Conservation (phyloP, 805 yeast species). For the Starmerella bacillaris region DNA sequence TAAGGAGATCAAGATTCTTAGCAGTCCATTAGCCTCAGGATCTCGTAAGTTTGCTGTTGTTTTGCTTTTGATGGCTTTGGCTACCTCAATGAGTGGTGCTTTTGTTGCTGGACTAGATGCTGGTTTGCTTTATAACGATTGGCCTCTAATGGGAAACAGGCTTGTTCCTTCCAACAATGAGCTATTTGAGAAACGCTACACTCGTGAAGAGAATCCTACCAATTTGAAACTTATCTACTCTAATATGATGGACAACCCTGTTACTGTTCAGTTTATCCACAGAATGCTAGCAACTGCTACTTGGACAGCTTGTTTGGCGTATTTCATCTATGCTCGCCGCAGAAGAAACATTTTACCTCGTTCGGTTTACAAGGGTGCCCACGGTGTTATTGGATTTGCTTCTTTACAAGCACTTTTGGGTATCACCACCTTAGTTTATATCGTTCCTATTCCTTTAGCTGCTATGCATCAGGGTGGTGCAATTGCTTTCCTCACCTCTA, state of each 20-base stretch:
- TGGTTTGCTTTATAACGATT: constrained; percentile 85
- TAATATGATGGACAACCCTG: constrained; percentile 83
- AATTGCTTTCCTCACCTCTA: constrained; percentile 62
- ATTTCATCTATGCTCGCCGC: constrained; percentile 46
- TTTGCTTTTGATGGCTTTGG: constrained; percentile 50
- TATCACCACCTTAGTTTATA: constrained; percentile 61
- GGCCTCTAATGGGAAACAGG: constrained; percentile 78
- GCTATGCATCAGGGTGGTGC: constrained; percentile 97
- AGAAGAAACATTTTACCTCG: constrained; percentile 35
- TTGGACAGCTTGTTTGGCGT: constrained; percentile 47
- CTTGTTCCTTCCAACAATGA: constrained; percentile 66
- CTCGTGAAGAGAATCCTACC: constrained; percentile 28
- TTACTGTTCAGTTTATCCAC: constrained; percentile 86
- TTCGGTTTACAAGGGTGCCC: constrained; percentile 26
- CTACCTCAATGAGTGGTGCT: constrained; percentile 94
- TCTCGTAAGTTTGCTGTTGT: constrained; percentile 34
- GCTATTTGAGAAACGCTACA: constrained; percentile 53
- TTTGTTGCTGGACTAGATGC: constrained; percentile 98
- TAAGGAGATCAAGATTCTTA: constrained; percentile 38
- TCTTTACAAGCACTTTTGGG: constrained; percentile 73
- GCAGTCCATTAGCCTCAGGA: constrained; percentile 39
- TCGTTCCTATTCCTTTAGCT: constrained; percentile 85
- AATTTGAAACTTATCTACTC: constrained; percentile 37
- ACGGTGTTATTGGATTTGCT: constrained; percentile 62
- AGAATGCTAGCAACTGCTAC: constrained; percentile 71